Percentiles rank a stretch among this genome's conserved stretches.
Conservation (phyloP, 179 eudicot species). For the Nepenthes alata region DNA sequence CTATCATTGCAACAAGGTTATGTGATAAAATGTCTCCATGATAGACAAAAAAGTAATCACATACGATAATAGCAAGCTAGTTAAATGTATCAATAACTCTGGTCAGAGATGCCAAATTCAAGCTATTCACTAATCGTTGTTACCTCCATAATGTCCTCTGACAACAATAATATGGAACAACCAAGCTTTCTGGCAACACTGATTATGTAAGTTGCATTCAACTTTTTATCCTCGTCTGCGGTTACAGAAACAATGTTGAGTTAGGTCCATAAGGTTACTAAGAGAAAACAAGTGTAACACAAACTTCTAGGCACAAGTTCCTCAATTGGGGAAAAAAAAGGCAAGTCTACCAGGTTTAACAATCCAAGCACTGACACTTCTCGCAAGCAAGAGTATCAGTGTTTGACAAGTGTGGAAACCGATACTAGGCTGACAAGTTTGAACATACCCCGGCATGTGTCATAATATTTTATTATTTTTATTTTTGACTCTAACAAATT, state of each 20-base stretch:
- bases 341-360: background rate
- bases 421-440: too few species aligned
- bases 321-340: background rate
- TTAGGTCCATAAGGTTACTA: too few species aligned
- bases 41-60: background rate
- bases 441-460: too few species aligned
- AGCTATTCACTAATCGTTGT: background rate
- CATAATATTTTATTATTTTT: too few species aligned
- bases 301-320: background rate
- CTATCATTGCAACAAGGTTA: background rate
- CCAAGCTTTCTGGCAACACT: slow-evolving; percentile 52
- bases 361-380: too few species aligned
- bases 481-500: too few species aligned
- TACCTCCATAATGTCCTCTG: slow-evolving; percentile 51
- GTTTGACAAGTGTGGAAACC: too few species aligned
- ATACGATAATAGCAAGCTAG: background rate
- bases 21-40: background rate
- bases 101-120: background rate
- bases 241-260: background rate
- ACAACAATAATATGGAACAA: slow-evolving; percentile 42
- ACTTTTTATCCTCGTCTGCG: slow-evolving; percentile 46
- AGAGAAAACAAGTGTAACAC: too few species aligned
- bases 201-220: slow-evolving; percentile 42
- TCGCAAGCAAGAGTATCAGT: too few species aligned
- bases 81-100: background rate